Conservation (phyloP, 306 rosid species). For the Fragaria ananassa region DNA sequence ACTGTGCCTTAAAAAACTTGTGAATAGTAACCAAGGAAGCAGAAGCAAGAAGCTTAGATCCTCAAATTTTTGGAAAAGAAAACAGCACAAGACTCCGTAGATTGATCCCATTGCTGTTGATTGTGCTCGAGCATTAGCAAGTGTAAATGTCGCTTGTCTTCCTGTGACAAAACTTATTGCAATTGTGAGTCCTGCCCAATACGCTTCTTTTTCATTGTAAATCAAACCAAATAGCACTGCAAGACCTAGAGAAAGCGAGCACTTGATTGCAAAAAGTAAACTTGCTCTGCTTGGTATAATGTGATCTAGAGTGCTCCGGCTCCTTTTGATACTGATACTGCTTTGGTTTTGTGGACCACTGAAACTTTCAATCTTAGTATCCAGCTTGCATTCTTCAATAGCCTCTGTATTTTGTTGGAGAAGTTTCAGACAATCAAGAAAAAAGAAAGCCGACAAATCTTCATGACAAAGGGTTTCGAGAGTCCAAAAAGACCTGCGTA, state of each 20-base stretch:
- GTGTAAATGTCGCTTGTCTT: conserved; percentile 54
- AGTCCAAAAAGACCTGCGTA: conserved; percentile 9
- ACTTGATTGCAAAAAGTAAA: conserved; percentile 59
- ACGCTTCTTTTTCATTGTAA: conserved; percentile 51
- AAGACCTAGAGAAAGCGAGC: conserved; percentile 60
- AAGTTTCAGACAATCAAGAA: conserved; percentile 52
- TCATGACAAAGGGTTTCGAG: conserved; percentile 29
- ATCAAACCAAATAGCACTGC: conserved; percentile 61
- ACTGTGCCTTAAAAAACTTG: conserved; percentile 60
- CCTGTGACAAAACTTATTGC: conserved; percentile 52
- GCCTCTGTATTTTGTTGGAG: conserved; percentile 32
- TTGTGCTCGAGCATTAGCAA: conserved; percentile 68
- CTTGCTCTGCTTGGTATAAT: conserved; percentile 40
- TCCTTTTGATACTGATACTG: conserved; percentile 12
- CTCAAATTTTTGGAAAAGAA: conserved; percentile 29
- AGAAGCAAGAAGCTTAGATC: conserved; percentile 44
- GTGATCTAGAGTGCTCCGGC: conserved; percentile 11
- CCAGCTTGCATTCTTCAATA: conserved; percentile 22
- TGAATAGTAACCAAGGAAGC: conserved; percentile 68
- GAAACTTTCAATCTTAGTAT: conserved; percentile 11
- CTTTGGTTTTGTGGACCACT: background rate
- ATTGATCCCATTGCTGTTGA: conserved; percentile 75
- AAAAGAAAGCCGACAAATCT: conserved; percentile 51
- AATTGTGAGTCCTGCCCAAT: conserved; percentile 73
- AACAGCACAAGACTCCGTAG: conserved; percentile 60